These are phyloP conservation scores for Scleroderma bovista DNA, from an alignment of 768 basidiomycete species.

Conservation along the genomic window DNA sequence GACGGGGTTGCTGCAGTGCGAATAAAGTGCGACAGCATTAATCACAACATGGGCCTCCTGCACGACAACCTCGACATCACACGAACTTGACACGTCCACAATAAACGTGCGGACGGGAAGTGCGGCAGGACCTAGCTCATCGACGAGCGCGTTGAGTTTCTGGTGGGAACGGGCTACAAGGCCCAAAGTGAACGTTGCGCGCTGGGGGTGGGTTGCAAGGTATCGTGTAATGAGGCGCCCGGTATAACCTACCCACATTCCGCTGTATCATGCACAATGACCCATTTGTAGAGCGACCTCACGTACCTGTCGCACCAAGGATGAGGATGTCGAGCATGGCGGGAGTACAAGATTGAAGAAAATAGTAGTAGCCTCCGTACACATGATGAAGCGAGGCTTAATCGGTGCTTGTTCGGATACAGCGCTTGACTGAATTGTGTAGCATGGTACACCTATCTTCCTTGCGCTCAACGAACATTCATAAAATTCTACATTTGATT, in stretches of 20 bases:
- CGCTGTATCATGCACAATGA: too few species aligned
- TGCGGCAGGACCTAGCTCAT: conserved; percentile 36
- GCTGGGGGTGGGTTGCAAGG: conserved; percentile 58
- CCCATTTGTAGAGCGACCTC: too few species aligned
- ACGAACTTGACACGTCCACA: conserved; percentile 53
- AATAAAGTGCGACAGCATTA: conserved; percentile 73
- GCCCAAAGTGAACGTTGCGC: conserved; percentile 55
- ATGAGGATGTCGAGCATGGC: too few species aligned
- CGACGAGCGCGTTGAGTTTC: conserved; percentile 52
- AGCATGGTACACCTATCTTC: too few species aligned
- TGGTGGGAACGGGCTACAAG: conserved; percentile 62
- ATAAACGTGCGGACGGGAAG: conserved; percentile 41
- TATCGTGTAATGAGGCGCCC: conserved; percentile 66
- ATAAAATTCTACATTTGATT: too few species aligned
- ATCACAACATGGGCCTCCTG: conserved; percentile 61
- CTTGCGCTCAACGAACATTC: too few species aligned
- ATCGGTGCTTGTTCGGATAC: too few species aligned
- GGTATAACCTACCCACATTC: conserved; percentile 40
- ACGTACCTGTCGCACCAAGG: too few species aligned
- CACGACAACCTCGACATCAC: conserved; percentile 54
- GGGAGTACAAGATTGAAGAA: too few species aligned
- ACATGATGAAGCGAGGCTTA: too few species aligned
- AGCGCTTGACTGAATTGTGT: too few species aligned
- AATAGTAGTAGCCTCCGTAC: too few species aligned
- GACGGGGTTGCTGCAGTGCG: conserved; percentile 65